Evolutionary conservation across 176 grass and related monocot species (phyloP).

Genomic region (Areca catechu): DNA sequence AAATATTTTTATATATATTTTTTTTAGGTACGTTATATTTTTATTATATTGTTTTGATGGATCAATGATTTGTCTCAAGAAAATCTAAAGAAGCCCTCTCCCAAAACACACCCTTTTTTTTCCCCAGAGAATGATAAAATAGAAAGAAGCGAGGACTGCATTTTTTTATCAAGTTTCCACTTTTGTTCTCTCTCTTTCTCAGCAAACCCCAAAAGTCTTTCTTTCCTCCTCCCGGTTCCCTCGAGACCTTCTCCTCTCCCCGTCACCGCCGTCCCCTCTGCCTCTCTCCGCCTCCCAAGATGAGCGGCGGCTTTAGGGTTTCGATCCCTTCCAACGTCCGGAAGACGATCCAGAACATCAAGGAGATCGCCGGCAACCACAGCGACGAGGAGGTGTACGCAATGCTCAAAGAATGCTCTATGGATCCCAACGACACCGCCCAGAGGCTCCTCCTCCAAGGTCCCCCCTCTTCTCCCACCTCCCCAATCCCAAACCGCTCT

Average conservation of each 20-base stretch:
- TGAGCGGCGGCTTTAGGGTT: constrained; percentile 29
- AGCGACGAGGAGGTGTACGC: constrained; percentile 91
- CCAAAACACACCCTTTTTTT: too few species aligned
- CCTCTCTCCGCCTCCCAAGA: constrained; percentile 5
- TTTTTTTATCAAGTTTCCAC: not conserved
- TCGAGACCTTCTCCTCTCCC: not conserved
- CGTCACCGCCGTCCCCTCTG: constrained; percentile 6
- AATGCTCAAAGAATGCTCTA: constrained; percentile 81
- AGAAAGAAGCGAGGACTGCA: too few species aligned
- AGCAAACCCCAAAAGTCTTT: constrained; percentile 20
- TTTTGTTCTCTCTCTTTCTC: not conserved
- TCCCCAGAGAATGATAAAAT: too few species aligned
- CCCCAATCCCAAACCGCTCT: not conserved
- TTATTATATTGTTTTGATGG: too few species aligned
- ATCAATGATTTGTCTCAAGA: too few species aligned
- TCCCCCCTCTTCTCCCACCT: constrained; percentile 5
- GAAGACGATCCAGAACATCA: constrained; percentile 71
- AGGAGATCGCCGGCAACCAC: constrained; percentile 78
- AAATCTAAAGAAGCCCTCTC: too few species aligned
- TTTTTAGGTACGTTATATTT: too few species aligned
- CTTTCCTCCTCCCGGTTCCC: not conserved
- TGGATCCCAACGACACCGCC: constrained; percentile 90
- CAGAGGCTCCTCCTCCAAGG: constrained; percentile 90
- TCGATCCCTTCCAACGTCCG: constrained; percentile 50
- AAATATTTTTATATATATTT: too few species aligned